Base-by-base conservation (phyloP, 164 flowering plant species). In the Magnolia changhungtana region DNA sequence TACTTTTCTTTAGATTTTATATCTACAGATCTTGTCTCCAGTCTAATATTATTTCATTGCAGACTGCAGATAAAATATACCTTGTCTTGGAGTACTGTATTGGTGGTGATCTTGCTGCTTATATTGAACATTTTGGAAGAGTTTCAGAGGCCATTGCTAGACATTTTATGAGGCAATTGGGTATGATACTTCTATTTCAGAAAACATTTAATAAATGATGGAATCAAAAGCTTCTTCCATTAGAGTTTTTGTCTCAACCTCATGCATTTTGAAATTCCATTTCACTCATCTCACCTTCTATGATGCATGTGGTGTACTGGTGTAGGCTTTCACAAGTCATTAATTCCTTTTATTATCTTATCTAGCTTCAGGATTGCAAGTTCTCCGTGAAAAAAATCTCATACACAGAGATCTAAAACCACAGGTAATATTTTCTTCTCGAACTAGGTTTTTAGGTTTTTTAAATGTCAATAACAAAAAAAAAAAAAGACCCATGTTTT, bases 371-470 rank as follows among this genome's bases (percentile, higher is more conserved):
- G 91, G 89, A 69, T 81, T 88, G 80, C 85, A 86, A 79, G 88
- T 84, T 52, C 91, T 88, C 75, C 86, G 84, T 69, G 86, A 85
- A 72, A 87, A 87, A 64, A 82, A 86, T 77, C 86, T 86, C 31
- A 87, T 89, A 71, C 90, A 87, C 68, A 81, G 91, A 81, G 91
- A 89, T 84, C 82, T 89, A 61, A 89, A 87, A 77, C 89, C 91
- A 20, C 91, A 87, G 87, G 90, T 87, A 72, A 19, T 8, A 5
- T 76, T 69, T 61, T 76, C 8, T 66, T 52, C 45, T 64, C 20
- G 7, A 51, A 8, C 29, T 20, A 21, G 50, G 10, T 20, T 65
- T 63, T 59, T 50, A 61, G 24, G 18, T 11, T 55, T 55, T 16
- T 55, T 55, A 11, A 16, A 55, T 55, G 61, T 55, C 18, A 55